Percentiles rank a stretch among this genome's conserved stretches.
These are phyloP conservation scores for Boletus sp. DNA, from an alignment of 768 basidiomycete genomes.

Conservation along the genomic window DNA sequence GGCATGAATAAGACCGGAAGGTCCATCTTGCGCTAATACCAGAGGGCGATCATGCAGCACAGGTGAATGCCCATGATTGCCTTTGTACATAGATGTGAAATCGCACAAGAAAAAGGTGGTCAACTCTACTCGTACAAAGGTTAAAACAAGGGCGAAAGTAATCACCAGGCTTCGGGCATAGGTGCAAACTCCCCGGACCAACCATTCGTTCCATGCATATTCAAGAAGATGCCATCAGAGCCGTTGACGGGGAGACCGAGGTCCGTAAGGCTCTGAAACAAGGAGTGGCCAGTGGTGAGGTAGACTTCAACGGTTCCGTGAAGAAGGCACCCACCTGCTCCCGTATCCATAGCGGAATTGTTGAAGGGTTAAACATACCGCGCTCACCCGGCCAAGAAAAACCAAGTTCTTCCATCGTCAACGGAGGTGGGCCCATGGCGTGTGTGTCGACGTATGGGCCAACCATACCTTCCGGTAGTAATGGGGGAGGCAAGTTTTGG, in stretches of 20 bases:
- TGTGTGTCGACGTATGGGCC: slow-evolving; percentile 54
- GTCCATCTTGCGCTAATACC: background rate
- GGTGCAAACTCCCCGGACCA: slow-evolving; percentile 75
- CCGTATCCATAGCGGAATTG: slow-evolving; percentile 89
- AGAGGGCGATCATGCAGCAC: slow-evolving; percentile 17
- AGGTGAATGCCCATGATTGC: slow-evolving; percentile 12
- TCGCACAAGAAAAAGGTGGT: slow-evolving; percentile 19
- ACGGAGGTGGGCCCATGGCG: slow-evolving; percentile 50
- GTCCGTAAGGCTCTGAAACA: slow-evolving; percentile 73
- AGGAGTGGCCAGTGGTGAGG: background rate
- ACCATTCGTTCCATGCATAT: slow-evolving; percentile 65
- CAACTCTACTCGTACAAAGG: slow-evolving; percentile 24
- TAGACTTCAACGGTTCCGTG: background rate
- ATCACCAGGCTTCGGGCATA: slow-evolving; percentile 85
- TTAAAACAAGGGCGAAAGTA: slow-evolving; percentile 13
- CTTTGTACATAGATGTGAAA: slow-evolving; percentile 19
- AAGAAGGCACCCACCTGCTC: slow-evolving; percentile 63
- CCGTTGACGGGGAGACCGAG: slow-evolving; percentile 91
- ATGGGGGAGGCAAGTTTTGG: slow-evolving; percentile 52
- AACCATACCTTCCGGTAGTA: slow-evolving; percentile 58
- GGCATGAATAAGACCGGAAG: background rate
- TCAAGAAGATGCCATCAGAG: slow-evolving; percentile 86
- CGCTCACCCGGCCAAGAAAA: slow-evolving; percentile 67
- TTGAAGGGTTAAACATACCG: slow-evolving; percentile 70
- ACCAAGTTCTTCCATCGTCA: slow-evolving; percentile 85